Conservation (phyloP, 1,139 yeast genomes). For the Candida glucosophila region DNA sequence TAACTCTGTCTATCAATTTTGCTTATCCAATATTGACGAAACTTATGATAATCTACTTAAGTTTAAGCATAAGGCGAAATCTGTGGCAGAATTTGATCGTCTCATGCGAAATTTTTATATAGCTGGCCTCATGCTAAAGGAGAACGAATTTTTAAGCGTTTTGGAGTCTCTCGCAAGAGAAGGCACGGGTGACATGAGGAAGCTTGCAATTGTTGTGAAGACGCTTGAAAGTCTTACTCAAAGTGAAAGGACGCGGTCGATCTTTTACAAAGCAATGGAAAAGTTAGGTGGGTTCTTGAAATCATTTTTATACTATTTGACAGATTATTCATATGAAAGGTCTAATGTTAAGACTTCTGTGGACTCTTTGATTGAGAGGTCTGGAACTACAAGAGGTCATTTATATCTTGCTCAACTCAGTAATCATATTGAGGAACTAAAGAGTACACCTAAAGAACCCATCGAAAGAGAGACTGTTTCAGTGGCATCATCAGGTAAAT, state of each 20-base stretch:
- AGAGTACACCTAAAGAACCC: too few relatives aligned
- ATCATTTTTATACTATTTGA: slow-evolving; percentile 20
- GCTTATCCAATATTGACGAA: slow-evolving; percentile 29
- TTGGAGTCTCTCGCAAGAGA: slow-evolving; percentile 17
- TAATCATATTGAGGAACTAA: too few relatives aligned
- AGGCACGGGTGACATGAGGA: slow-evolving; percentile 20
- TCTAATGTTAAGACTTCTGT: too few relatives aligned
- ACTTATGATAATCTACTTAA: slow-evolving; percentile 21
- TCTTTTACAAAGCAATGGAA: slow-evolving; percentile 17
- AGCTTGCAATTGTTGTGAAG: slow-evolving; percentile 25
- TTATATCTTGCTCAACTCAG: too few relatives aligned
- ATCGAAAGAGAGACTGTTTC: too few relatives aligned
- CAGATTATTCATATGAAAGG: too few relatives aligned
- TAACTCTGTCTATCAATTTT: slow-evolving; percentile 38
- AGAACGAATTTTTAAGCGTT: slow-evolving; percentile 22
- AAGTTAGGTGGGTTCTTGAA: slow-evolving; percentile 17
- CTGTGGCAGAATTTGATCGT: too few relatives aligned
- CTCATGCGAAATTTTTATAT: slow-evolving; percentile 32
- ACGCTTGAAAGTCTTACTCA: slow-evolving; percentile 31
- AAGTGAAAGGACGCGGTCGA: slow-evolving; percentile 14
- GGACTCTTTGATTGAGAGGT: too few relatives aligned
- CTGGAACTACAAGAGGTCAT: too few relatives aligned
- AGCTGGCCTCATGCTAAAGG: slow-evolving; percentile 28
- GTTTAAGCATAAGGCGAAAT: slow-evolving; percentile 11
- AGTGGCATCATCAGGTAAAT: too few relatives aligned